Evolutionary conservation across 1,284 basidiomycete genomes (phyloP), one percentile per base, ranked within the genome.

Genomic region (Sanghuangporus weigelae): DNA sequence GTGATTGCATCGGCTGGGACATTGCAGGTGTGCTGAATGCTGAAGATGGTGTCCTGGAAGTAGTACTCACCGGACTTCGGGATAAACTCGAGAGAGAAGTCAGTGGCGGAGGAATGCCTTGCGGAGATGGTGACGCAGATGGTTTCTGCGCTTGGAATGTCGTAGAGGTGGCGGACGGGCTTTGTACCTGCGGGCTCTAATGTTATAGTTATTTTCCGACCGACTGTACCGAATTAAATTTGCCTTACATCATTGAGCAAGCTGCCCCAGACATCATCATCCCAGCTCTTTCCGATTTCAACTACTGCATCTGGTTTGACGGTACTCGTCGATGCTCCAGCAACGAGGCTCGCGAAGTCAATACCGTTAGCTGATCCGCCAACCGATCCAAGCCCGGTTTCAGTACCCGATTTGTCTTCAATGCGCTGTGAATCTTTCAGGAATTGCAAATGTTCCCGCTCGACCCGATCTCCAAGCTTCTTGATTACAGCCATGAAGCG

Each of bases 401-500:
- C 64, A 0, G 71, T 68, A 4, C 81, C 77, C 44, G 89, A 90
- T n/a, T 83, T 83, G 71, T 93, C 90, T 70, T 94, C 92, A 48
- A 92, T 77, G 31, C 92, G 81, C 68, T 92, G 92, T 3, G 91
- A 89, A 72, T 95, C 92, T 38, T 89, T 84, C 14, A 95, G 77
- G 71, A 90, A 92, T 69, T 92, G 89, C 67, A 88, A 79, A 69
- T 96, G 94, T 72, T 96, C 94, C 68, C 84, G 84, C 74, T 94
- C 90, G 8, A 96, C 94, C 11, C 93, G 84, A 36, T 89, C 86
- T 16, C 89, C 87, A 12, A 90, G 77, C 69, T 84, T 85, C 67
- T 81, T 81, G 60, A 95, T 90, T 44, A 90, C 89, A 51, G 75
- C 74, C 93, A 96, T 96, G 73, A 96, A 96, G 3, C 90, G 85